A percentile compares a stretch with the other conserved stretches of the same genome.
Conservation (phyloP, 2,329 filamentous ascomycete genomes). For the Sclerotinia minor region DNA sequence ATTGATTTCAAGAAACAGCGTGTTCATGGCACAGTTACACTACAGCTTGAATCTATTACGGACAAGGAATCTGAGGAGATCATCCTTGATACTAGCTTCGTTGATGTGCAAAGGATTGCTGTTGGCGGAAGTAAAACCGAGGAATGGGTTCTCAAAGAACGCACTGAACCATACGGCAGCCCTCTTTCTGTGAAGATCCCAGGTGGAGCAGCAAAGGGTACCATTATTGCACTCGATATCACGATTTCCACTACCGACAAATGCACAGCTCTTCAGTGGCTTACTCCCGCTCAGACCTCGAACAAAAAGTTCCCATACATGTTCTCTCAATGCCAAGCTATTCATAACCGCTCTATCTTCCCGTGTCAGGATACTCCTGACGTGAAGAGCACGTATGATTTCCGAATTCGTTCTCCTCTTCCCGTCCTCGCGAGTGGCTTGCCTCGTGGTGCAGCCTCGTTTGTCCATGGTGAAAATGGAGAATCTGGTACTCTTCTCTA, state of each 20-base stretch:
- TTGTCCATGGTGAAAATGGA: slow-evolving; percentile 54
- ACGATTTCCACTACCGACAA: slow-evolving; percentile 77
- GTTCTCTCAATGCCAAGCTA: slow-evolving; percentile 97
- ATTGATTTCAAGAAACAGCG: slow-evolving; percentile 81
- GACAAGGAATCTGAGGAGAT: slow-evolving; percentile 73
- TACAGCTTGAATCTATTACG: slow-evolving; percentile 76
- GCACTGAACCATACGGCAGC: slow-evolving; percentile 71
- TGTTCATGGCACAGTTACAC: slow-evolving; percentile 72
- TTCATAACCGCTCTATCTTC: slow-evolving; percentile 90
- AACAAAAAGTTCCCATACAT: slow-evolving; percentile 97
- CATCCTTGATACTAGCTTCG: slow-evolving; percentile 82
- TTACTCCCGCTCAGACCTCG: slow-evolving; percentile 88
- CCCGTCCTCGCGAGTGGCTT: slow-evolving; percentile 93
- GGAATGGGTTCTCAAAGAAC: slow-evolving; percentile 66
- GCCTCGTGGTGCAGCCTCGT: slow-evolving; percentile 53
- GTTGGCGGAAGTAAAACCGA: slow-evolving; percentile 62
- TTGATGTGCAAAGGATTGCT: slow-evolving; percentile 71
- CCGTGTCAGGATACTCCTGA: slow-evolving; percentile 98
- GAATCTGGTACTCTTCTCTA: slow-evolving; percentile 62
- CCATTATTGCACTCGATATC: slow-evolving; percentile 60
- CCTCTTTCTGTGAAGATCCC: slow-evolving; percentile 67
- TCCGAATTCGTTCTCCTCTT: slow-evolving; percentile 81
- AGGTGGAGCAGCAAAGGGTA: slow-evolving; percentile 54
- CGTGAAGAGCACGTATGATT: slow-evolving; percentile 92
- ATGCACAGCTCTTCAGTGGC: slow-evolving; percentile 93